Conservation (phyloP, 2,329 filamentous ascomycete genomes). For the Cladophialophora yegresii region DNA sequence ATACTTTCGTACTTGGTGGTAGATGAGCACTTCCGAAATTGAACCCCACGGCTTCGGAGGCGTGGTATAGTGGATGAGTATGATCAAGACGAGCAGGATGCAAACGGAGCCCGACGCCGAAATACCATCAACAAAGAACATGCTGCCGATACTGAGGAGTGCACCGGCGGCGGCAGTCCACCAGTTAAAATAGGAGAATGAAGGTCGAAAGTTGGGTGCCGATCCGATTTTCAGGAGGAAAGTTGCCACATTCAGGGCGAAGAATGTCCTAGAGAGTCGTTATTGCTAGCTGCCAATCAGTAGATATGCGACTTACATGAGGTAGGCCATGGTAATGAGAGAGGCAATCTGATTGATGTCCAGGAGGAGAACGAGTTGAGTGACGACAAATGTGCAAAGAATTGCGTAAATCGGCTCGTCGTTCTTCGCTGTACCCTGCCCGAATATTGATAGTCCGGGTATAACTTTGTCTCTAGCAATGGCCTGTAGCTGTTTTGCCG, state of each 20-base stretch:
- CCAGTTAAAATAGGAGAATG: slow-evolving; percentile 88
- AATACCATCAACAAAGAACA: slow-evolving; percentile 86
- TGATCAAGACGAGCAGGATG: slow-evolving; percentile 73
- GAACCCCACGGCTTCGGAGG: slow-evolving; percentile 81
- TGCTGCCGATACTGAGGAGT: slow-evolving; percentile 73
- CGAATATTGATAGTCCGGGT: slow-evolving; percentile 73
- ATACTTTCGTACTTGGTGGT: slow-evolving; percentile 85
- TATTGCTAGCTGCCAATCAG: background rate
- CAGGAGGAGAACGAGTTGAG: slow-evolving; percentile 77
- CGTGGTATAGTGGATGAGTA: slow-evolving; percentile 81
- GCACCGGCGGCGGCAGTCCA: slow-evolving; percentile 75
- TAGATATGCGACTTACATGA: slow-evolving; percentile 58
- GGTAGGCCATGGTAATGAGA: slow-evolving; percentile 86
- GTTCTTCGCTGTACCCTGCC: slow-evolving; percentile 67
- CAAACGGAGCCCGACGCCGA: slow-evolving; percentile 76
- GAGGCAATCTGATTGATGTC: slow-evolving; percentile 87
- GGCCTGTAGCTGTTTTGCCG: slow-evolving; percentile 81
- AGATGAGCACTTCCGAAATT: slow-evolving; percentile 85
- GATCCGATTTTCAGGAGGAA: slow-evolving; percentile 85
- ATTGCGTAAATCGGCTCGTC: slow-evolving; percentile 79
- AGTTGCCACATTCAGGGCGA: slow-evolving; percentile 84
- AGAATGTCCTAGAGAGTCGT: slow-evolving; percentile 61
- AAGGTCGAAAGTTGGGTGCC: slow-evolving; percentile 83
- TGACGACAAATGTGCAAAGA: slow-evolving; percentile 70
- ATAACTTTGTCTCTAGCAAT: slow-evolving; percentile 76